Evolutionary conservation across 2,329 filamentous ascomycete genomes (phyloP), one percentile per base, ranked within the genome.

Genomic region (Colletotrichum sansevieriae): DNA sequence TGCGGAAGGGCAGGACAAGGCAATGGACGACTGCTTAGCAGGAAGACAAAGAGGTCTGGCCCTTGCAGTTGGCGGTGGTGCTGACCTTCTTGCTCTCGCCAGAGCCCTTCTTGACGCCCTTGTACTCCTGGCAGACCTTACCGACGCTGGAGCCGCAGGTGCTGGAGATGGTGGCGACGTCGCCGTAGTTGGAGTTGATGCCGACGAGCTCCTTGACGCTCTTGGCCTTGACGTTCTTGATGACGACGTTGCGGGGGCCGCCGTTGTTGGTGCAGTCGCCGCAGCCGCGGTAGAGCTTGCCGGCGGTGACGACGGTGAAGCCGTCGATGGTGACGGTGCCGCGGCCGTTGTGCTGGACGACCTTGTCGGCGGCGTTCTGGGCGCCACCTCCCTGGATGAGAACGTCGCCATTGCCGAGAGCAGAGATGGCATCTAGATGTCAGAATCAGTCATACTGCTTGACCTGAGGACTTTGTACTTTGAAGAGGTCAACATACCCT

Each of bases 241-340:
- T 9, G 33, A 70, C 22, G 46, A 70, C 67, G 58, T 70, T 70
- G 39, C 67, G 63, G 25, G 67, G 63, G 5, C 63, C 64, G 46
- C 67, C 67, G 63, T 70, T 70, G 64, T 70, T 68, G 13, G 63
- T 68, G 76, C 82, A 84, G 76, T 84, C 82, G 41, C 81, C 81
- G 71, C 81, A 83, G 20, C 76, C 76, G 67, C 81, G 79, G 74
- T 83, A 83, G 13, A 83, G 75, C 67, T 82, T 83, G 37, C 82
- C 82, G 15, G 80, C 81, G 65, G 77, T 77, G 65, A 78, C 74
- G 58, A 80, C 78, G 35, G 78, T 80, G 73, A 80, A 83, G 71
- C 78, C 68, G 18, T 72, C 65, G 41, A 74, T 71, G 41, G 72
- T 73, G 10, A 74, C 72, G 39, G 76, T 78, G 64, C 77, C 77